A percentile compares a stretch with the other conserved stretches of the same genome.
phyloP scores from a whole-genome alignment of 2,329 filamentous ascomycete genomes.

The Lachnellula occidentalis region DNA sequence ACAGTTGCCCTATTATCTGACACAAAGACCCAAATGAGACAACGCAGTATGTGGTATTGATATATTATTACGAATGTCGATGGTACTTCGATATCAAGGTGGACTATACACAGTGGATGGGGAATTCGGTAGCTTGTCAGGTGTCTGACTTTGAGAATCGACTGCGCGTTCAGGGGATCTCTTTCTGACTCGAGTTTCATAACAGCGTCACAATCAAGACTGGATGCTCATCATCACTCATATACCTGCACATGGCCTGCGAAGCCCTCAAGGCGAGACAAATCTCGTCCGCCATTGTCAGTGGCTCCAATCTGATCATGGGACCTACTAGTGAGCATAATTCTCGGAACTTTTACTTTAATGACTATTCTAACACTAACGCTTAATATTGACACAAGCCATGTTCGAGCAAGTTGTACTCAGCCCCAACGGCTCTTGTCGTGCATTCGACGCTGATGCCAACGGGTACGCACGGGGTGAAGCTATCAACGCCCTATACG shows the following conservation, averaged over 20 bases:
- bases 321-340: too few species aligned
- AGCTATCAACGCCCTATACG: slow-evolving; percentile 49
- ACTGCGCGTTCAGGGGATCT: too few species aligned
- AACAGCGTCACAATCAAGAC: too few species aligned
- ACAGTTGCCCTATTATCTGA: slow-evolving; percentile 37
- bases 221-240: slow-evolving; percentile 45
- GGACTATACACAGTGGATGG: slow-evolving; percentile 41
- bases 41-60: slow-evolving; percentile 50
- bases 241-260: slow-evolving; percentile 49
- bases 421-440: slow-evolving; percentile 40
- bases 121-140: slow-evolving; percentile 23
- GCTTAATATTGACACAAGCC: too few species aligned
- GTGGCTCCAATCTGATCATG: slow-evolving; percentile 11
- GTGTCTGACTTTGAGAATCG: slow-evolving; percentile 42
- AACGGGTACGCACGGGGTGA: slow-evolving; percentile 61
- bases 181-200: too few species aligned
- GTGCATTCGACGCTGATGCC: slow-evolving; percentile 49
- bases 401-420: slow-evolving; percentile 4
- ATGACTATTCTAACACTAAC: too few species aligned
- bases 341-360: too few species aligned
- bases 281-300: slow-evolving; percentile 13
- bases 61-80: slow-evolving; percentile 57
- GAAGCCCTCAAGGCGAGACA: too few species aligned
- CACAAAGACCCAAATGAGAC: slow-evolving; percentile 33
- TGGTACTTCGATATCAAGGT: slow-evolving; percentile 55